Evolutionary conservation across 2,329 filamentous ascomycete species (phyloP), one percentile per base, ranked within the genome.

Genomic region (Talaromyces sp.): DNA sequence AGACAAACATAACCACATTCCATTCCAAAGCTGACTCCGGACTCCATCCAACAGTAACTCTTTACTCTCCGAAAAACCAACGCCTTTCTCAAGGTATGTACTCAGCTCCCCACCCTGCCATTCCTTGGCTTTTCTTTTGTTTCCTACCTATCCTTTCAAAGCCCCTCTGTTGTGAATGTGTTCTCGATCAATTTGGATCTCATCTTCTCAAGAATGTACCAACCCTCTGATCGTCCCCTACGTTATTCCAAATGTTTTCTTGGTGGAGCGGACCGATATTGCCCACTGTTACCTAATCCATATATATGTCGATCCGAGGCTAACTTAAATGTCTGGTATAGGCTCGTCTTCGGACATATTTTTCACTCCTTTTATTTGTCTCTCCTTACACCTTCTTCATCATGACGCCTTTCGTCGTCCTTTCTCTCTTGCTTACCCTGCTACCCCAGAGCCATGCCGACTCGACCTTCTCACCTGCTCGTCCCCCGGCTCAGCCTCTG

Each of bases 401-500:
- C 41, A 74, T 75, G 71, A 65, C 70, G 64, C 63, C 69, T 27
- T 65, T 60, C 59, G 58, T 64, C 53, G 61, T 75, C 43, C 58
- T 63, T 58, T 56, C 70, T 9, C 60, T 71, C 54, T 61, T 68
- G 11, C 57, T 66, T 55, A 67, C 66, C 26, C 57, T 72, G 17
- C 65, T 66, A 51, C 62, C 65, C 24, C 62, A 11, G 61, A 51
- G 66, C 32, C 62, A 58, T 53, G 72, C 72, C 6, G 54, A 58
- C 21, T 88, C 86, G 10, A 84, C 79, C 1, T 90, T 89, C 69
- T 79, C 75, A 38, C 88, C 88, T 35, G 82, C 84, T 38, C 80
- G 86, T 7, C 87, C 88, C 48, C 88, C 88, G 17, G 82, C 88
- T 1, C 79, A 89, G 29, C 89, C 90, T 12, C 74, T 93, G 35